Evolutionary conservation across 1,284 basidiomycete genomes (phyloP).

Genomic region (Ceratobasidium sp.): DNA sequence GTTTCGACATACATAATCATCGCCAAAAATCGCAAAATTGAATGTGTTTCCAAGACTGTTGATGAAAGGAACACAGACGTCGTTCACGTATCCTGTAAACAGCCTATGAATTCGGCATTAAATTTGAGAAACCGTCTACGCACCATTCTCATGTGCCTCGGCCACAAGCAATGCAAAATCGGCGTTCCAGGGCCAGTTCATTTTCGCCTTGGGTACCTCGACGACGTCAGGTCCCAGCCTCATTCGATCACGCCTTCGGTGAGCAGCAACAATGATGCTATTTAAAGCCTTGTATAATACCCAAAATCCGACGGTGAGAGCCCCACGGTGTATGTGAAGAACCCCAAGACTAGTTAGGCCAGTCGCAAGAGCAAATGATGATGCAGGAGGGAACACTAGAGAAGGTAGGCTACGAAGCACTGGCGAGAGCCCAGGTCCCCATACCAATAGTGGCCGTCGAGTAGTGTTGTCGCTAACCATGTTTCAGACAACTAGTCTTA

Average conservation of each 20-base stretch:
- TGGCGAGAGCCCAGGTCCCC: conserved; percentile 25
- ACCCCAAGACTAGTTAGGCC: not conserved
- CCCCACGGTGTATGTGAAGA: not conserved
- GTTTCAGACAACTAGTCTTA: not conserved
- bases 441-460: conserved; percentile 2
- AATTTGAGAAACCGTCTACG: not conserved
- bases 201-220: conserved; percentile 14
- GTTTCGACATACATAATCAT: conserved; percentile 10
- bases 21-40: conserved; percentile 19
- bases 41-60: not conserved
- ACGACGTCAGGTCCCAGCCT: conserved; percentile 7
- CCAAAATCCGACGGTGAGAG: conserved; percentile 13
- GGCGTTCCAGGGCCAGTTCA: conserved; percentile 17
- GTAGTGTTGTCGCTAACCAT: not conserved
- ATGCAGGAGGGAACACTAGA: not conserved
- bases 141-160: conserved; percentile 7
- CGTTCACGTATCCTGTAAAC: conserved; percentile 13
- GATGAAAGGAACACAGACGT: conserved; percentile 1
- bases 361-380: not conserved
- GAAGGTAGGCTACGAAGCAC: conserved; percentile 7
- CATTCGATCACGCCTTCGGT: not conserved
- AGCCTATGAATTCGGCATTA: not conserved
- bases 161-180: not conserved
- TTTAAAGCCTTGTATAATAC: not conserved
- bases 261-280: not conserved